Percentiles rank a stretch among this genome's conserved stretches.
phyloP scores from a whole-genome alignment of 2,329 filamentous ascomycete genomes.

The Colletotrichum chlorophyti region DNA sequence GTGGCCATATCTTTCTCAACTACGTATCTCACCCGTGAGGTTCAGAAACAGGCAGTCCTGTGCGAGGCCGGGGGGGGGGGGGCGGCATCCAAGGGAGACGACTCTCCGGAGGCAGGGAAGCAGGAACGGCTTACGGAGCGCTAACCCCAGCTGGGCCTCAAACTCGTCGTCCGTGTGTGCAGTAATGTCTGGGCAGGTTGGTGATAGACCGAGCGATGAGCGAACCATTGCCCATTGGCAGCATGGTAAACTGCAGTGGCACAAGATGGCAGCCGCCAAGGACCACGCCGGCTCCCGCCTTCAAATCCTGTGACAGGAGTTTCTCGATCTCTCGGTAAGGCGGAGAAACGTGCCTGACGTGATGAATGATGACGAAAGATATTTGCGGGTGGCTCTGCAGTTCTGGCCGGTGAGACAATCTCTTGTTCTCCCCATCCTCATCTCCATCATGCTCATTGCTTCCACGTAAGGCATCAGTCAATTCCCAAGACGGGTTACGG shows the following conservation, averaged over 20 bases:
- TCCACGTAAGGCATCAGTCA: neutral
- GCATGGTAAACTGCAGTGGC: constrained; percentile 1
- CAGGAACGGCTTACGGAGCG: constrained; percentile 10
- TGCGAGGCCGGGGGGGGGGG: no score
- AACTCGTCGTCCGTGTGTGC: neutral
- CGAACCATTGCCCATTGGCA: neutral
- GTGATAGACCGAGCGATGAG: neutral
- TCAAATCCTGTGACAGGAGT: neutral
- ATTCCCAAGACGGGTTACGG: no score
- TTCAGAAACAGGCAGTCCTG: no score
- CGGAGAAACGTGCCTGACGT: no score
- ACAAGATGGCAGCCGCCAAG: constrained; percentile 13
- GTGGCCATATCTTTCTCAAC: constrained; percentile 6
- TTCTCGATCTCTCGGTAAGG: no score
- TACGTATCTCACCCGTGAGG: no score
- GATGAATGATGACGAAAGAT: neutral
- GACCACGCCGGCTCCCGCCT: neutral
- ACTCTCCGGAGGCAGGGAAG: constrained; percentile 6
- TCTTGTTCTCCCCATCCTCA: no score
- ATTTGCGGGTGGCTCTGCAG: neutral
- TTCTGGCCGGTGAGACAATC: constrained; percentile 11
- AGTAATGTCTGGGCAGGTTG: constrained; percentile 6
- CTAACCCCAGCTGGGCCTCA: constrained; percentile 6
- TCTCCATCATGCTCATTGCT: neutral
- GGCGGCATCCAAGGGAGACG: no score